Evolutionary conservation across 1,284 basidiomycete species (phyloP), one percentile per base, ranked within the genome.

Genomic region (Xerocomus nothofagi): DNA sequence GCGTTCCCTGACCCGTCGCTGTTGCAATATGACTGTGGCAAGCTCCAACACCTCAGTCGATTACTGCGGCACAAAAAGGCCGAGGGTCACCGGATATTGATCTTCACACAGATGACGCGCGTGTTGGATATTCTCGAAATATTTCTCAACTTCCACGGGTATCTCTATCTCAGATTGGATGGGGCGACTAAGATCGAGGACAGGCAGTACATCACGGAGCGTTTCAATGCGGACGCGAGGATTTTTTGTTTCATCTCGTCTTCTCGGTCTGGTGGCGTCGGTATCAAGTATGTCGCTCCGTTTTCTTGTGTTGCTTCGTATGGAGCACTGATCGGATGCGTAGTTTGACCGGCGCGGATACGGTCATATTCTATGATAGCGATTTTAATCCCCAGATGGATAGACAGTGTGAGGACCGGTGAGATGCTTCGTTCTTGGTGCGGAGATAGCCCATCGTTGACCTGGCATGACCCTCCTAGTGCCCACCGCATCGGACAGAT

Each of bases 371-470:
- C 71, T 98, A 97, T 66, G 95, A 98, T 66, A 92, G 92, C 49
- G 96, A 98, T 69, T 98, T 97, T 78, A 98, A 98, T 62, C 94
- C 94, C 0, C 93, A 96, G 57, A 97, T 98, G 88, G 95, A 98
- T 66, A 79, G 88, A 46, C 95, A 98, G 69, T 98, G 95, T 69
- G 95, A 98, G 75, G 95, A 98, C 70, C 82, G 94, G 79, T 88
- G 65, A 54, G 78, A 60, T 15, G 6, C 26, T 26, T 39, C 12
- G 24, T 38, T 27, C n/a, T 49, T 12, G 27, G 9, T 6, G n/a
- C 24, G 31, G 26, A 39, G 30, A 7, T 47, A 27, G 17, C 47
- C 24, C 39, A 27, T 41, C 34, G 24, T 41, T 55, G 45, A 54
- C 49, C 23, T 39, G 27, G 26, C 43, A 20, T 33, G 42, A 9